Base-by-base conservation (phyloP, 23 red algal genomes). In the Agarophyton chilense region DNA sequence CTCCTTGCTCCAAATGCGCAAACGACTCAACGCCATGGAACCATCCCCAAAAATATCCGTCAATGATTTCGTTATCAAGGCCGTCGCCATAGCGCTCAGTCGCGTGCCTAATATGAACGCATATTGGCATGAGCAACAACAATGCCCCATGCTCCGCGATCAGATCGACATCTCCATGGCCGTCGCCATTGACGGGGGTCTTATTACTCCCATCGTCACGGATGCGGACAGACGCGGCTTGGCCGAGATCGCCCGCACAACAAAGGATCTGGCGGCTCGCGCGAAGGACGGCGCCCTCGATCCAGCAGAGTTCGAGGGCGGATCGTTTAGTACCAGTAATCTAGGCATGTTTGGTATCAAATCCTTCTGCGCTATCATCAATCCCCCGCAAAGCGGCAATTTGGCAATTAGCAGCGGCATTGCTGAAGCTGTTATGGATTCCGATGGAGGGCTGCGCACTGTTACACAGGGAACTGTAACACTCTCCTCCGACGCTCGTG, bases 331-430 rank as follows among this genome's bases (percentile, higher is more conserved):
- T 51, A 64, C 92, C 5, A 93, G 79, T 62, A 98, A 98, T 72
- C 60, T 98, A 39, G 96, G 96, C 44, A 95, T 95, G 96, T 92
- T 98, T 51, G 96, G 92, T 19, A 75, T 98, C 22, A 31, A 57
- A 21, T 57, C 66, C 13, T 98, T 98, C 56, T 84, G 88, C 18
- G 96, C 96, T 38, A 92, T 98, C 45, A 95, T 98, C 67, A 98
- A 98, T 68, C 96, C 96, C 29, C 96, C 96, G 12, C 96, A 98
- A 49, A 92, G 89, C 44, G 92, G 84, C 12, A 98, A 92, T 81
- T 56, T 98, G 79, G 96, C 96, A 14, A 82, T 98, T 40, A 89
- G 96, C 25, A 80, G 72, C 28, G 71, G 79, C 49, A 63, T 88
- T 41, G 7, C 10, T 40, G 19, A 24, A 19, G 84, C 84, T 41